Base-by-base conservation (phyloP, 805 yeast genomes). In the Wickerhamomyces mucosus region DNA sequence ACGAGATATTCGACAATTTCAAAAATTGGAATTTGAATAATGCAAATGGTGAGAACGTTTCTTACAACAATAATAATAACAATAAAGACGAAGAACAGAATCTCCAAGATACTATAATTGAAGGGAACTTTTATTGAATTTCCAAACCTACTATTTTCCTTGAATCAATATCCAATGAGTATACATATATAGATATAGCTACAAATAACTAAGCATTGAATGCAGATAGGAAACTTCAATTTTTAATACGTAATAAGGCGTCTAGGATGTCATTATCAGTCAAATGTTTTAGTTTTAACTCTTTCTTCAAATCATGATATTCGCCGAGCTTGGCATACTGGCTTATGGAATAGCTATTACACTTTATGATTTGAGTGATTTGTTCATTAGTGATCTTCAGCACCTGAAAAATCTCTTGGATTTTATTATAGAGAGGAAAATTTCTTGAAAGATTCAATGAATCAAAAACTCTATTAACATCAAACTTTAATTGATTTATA, bases 1-100 rank as follows among this genome's bases (percentile, higher is more conserved):
- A 77, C 26, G 84, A 75, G 35, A 58, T 69, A 57, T 56, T 73
- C 23, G 75, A 68, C 12, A 61, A 57, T 31, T 56, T 72, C 32
- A 55, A 54, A 6, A 58, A 50, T 29, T 50, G 50, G 44, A 48
- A 50, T 8, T 15, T 42, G 22, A 27, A 29, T 15, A 15, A 33
- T n/a, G 35, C 33, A 19, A n/a, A n/a, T n/a, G n/a, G n/a, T n/a
- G n/a, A n/a, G n/a, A n/a, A n/a, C n/a, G n/a, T 9, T 23, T 33
- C 4, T 22, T 35, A 2, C 38, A 39, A 24, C 40, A 40, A n/a
- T 38, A 11, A 21, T 34, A 12, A 27, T 22, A 32, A 11, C 15
- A 23, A 18, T 26, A 9, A 7, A 26, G 18, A 26, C 11, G 16
- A 26, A 13, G 17, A 26, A 18, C 14, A 14, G 4, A 27, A 7